Percentiles rank a stretch among this genome's conserved stretches.
Evolutionary conservation across 2,329 filamentous ascomycete species (phyloP).

Genomic region (Cryoendolithus antarcticus): DNA sequence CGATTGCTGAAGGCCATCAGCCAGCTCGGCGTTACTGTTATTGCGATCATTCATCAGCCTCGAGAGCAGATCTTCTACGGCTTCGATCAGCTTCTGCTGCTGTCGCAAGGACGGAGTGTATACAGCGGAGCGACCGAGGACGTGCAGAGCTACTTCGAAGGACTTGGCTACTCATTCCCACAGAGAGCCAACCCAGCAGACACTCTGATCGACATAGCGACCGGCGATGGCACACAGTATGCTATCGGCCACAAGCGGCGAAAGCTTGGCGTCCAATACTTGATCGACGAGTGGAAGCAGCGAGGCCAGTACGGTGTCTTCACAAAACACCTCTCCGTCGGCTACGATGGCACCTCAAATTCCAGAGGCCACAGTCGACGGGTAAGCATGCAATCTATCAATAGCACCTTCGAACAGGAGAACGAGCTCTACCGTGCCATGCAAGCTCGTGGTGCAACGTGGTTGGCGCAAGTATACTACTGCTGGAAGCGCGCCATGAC

Average conservation of each 20-base stretch:
- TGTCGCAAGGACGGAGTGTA: slow-evolving; percentile 43
- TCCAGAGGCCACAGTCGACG: slow-evolving; percentile 11
- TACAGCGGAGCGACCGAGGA: slow-evolving; percentile 39
- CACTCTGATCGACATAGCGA: slow-evolving; percentile 48
- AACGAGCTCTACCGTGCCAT: slow-evolving; percentile 34
- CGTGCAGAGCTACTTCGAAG: slow-evolving; percentile 39
- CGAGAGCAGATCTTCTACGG: slow-evolving; percentile 46
- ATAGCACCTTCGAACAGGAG: slow-evolving; percentile 28
- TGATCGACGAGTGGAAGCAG: slow-evolving; percentile 38
- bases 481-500: slow-evolving; percentile 41
- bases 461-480: slow-evolving; percentile 39
- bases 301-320: slow-evolving; percentile 11
- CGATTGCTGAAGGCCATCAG: slow-evolving; percentile 42
- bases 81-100: slow-evolving; percentile 44
- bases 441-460: slow-evolving; percentile 38
- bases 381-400: slow-evolving; percentile 18
- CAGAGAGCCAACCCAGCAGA: slow-evolving; percentile 43
- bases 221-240: slow-evolving; percentile 43
- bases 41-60: slow-evolving; percentile 50
- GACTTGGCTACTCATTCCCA: slow-evolving; percentile 39
- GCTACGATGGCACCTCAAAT: slow-evolving; percentile 2
- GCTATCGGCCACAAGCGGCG: slow-evolving; percentile 21
- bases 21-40: slow-evolving; percentile 43
- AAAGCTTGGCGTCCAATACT: slow-evolving; percentile 33
- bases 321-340: slow-evolving; percentile 10